Evolutionary conservation across 2,329 filamentous ascomycete species (phyloP), one percentile per base, ranked within the genome.

Genomic region (Neonectria magnoliae): DNA sequence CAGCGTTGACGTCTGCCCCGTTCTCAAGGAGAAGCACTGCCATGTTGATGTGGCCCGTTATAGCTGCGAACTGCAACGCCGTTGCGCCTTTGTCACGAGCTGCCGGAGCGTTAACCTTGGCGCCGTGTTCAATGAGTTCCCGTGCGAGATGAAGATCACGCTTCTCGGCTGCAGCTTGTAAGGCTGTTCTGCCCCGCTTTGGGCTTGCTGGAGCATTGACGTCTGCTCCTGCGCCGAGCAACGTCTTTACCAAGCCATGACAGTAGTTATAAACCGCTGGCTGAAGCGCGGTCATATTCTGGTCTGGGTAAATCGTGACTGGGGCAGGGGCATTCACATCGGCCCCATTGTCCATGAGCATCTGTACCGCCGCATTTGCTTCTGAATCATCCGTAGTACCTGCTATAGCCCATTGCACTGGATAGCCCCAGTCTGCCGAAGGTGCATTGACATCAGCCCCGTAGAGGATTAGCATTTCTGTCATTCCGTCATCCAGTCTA

Each of bases 61-160:
- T 36, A 0, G 62, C 67, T 0, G 62, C 62, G n/a, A 0, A 48
- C 11, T 62, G 61, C 1, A 71, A 47, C 1, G 68, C 57, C 0
- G 66, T 70, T 0, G 52, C 58, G 1, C 36, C 2, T 1, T 1
- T 0, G 1, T 7, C 1, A 0, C 2, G 18, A 0, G 63, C 14
- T 10, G 42, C 7, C 1, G 8, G 29, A 2, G 76, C 75, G 56
- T 82, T 76, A 14, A 82, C 59, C 14, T 81, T 64, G 7, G 79
- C 80, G 13, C 81, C 81, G 5, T 63, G 66, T 2, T 74, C 71
- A 48, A 81, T 64, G 8, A 83, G 74, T 44, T 68, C 64, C 13
- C 68, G 60, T 4, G 78, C 72, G 1, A 76, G 41, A 1, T 62
- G 38, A 0, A 67, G 29, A 27, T 70, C 63, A 1, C 56, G 62